Percentiles rank a stretch among this genome's conserved stretches.
Conservation (phyloP, 2,329 filamentous ascomycete species). For the Chaetomiaceae sp. region DNA sequence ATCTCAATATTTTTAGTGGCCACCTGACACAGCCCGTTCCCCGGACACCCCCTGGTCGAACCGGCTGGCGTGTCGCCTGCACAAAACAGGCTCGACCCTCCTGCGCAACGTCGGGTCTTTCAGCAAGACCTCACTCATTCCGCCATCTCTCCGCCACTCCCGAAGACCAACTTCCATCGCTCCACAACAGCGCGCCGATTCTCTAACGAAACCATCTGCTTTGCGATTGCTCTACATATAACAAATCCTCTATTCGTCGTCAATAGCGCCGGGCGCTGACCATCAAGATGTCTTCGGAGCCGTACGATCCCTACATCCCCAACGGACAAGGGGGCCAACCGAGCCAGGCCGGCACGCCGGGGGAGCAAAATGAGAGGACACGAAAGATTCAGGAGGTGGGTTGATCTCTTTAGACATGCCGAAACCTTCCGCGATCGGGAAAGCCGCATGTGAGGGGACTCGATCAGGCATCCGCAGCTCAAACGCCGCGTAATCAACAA, state of each 20-base stretch:
- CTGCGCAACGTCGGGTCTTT: conserved; percentile 20
- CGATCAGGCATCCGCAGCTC: background rate
- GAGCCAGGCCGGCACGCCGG: conserved; percentile 16
- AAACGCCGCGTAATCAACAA: background rate
- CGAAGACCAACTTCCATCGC: conserved; percentile 8
- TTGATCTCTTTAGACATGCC: conserved; percentile 29
- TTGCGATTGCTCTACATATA: background rate
- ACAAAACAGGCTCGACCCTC: conserved; percentile 25
- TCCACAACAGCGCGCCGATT: conserved; percentile 8
- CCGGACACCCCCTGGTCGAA: conserved; percentile 18
- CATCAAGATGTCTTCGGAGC: conserved; percentile 39
- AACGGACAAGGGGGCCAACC: conserved; percentile 44
- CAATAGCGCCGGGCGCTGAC: background rate
- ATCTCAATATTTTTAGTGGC: conserved; percentile 8
- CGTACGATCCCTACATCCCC: conserved; percentile 88
- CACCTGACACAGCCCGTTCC: conserved; percentile 20
- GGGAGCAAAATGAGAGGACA: conserved; percentile 39
- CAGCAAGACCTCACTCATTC: conserved; percentile 21
- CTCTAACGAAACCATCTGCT: background rate
- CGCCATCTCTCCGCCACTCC: conserved; percentile 17
- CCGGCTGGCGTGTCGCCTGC: conserved; percentile 25
- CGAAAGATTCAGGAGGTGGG: conserved; percentile 80
- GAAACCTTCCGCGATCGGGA: conserved; percentile 8
- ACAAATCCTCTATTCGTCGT: background rate
- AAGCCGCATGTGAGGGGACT: background rate